phyloP scores from a whole-genome alignment of 164 flowering plant species.

The Nelumbo lutea region DNA sequence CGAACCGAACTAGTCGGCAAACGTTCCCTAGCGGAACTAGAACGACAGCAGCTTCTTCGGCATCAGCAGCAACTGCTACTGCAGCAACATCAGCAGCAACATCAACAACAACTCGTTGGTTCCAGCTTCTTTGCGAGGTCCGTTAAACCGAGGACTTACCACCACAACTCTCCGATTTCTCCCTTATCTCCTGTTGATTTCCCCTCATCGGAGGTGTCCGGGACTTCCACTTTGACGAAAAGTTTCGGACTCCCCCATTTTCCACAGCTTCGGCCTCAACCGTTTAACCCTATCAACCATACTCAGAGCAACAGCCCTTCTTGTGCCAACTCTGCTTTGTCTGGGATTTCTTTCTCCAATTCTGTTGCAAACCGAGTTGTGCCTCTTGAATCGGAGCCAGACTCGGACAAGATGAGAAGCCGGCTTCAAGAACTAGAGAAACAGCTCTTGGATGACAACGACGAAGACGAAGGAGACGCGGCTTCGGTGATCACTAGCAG shows the following conservation, averaged over 20 bases:
- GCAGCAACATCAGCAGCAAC: no score
- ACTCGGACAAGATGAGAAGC: slow-evolving; percentile 54
- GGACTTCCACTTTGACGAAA: slow-evolving; percentile 8
- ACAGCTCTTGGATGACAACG: slow-evolving; percentile 57
- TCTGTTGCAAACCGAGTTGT: slow-evolving; percentile 2
- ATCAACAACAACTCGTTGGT: slow-evolving; percentile 13
- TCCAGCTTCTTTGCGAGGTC: slow-evolving; percentile 39
- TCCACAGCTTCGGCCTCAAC: slow-evolving; percentile 29
- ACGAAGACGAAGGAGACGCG: slow-evolving; percentile 33
- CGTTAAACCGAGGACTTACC: slow-evolving; percentile 50
- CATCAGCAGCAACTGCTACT: no score
- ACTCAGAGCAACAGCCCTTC: neutral
- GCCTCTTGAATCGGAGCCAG: slow-evolving; percentile 15
- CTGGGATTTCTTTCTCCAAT: slow-evolving; percentile 16
- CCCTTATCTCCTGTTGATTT: slow-evolving; percentile 47
- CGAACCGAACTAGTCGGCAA: slow-evolving; percentile 36
- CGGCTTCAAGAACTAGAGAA: slow-evolving; percentile 68
- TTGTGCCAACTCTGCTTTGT: neutral
- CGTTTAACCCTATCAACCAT: neutral
- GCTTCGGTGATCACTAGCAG: slow-evolving; percentile 54
- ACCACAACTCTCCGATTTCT: slow-evolving; percentile 47
- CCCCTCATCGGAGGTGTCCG: slow-evolving; percentile 23
- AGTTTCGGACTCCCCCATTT: slow-evolving; percentile 24
- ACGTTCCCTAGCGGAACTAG: slow-evolving; percentile 48
- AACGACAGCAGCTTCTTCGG: slow-evolving; percentile 18